phyloP scores from a whole-genome alignment of 345 rosid species.

The Corymbia maculata region DNA sequence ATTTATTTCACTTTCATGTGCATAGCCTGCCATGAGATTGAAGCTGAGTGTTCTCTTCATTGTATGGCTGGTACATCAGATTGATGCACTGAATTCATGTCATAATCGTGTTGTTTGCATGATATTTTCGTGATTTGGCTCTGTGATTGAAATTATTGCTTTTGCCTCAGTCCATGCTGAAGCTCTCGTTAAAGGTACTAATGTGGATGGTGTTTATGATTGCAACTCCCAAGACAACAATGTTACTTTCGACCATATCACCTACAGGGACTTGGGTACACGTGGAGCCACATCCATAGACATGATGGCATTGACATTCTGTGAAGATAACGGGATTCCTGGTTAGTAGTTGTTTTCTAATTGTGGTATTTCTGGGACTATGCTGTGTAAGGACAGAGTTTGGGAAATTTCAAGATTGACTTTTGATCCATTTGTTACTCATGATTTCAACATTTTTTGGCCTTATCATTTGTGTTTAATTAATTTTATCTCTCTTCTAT shows the following conservation, averaged over 20 bases:
- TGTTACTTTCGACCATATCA: constrained; percentile 51
- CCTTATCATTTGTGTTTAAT: background rate
- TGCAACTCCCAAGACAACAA: constrained; percentile 53
- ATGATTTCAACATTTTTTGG: background rate
- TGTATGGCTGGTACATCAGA: background rate
- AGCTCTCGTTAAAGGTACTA: constrained; percentile 80
- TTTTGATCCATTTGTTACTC: background rate
- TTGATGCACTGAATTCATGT: background rate
- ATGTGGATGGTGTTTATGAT: constrained; percentile 68
- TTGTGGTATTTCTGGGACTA: background rate
- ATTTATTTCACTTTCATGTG: background rate
- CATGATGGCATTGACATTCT: constrained; percentile 66
- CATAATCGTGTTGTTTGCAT: background rate
- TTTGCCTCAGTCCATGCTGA: constrained; percentile 63
- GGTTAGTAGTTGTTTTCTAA: constrained; percentile 25
- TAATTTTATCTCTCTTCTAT: background rate
- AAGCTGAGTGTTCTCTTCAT: background rate
- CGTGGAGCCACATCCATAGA: constrained; percentile 71
- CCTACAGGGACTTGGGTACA: constrained; percentile 58
- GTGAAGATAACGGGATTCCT: constrained; percentile 86
- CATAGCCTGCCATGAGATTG: background rate
- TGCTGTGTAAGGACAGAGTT: background rate
- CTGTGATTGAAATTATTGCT: background rate
- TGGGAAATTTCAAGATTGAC: background rate
- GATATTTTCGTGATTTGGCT: background rate